Base-by-base conservation (phyloP, 345 rosid species). In the Carallia pectinifolia region DNA sequence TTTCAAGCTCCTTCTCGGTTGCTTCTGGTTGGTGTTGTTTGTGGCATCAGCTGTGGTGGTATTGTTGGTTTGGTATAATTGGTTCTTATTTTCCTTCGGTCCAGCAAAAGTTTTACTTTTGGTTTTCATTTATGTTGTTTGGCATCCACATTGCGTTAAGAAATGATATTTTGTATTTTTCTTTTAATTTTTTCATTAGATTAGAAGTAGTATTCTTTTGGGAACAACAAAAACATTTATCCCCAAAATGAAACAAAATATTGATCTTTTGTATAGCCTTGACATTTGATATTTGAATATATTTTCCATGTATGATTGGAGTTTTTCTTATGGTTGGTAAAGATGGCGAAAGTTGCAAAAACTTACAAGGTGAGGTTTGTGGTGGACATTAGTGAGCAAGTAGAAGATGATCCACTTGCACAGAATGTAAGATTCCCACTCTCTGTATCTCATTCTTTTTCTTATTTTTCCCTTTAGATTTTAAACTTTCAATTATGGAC, bases 281-380 rank as follows among this genome's bases (percentile, higher is more conserved):
- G 50, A 44, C 50, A 44, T 13, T 40, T 50, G 44, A 38, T 31
- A 5, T 34, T 52, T 48, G 10, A 12, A 58, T 52, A 12, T 53
- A 4, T 19, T 56, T 47, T 50, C 52, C 58, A 18, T 56, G 23
- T 27, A 68, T 71, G 64, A 64, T 34, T 62, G 65, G 33, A 44
- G 50, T 30, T 74, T 23, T 79, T 4, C 47, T 53, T 68, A 53
- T 67, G 67, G 58, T 82, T 55, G 33, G 66, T 81, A 81, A 67
- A 92, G 96, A 84, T 90, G 86, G 89, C 80, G 76, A 77, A 70
- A 39, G 91, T 85, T 65, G 85, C 83, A 7, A 81, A 74, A 74
- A 63, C 82, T 74, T 85, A 81, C 75, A 72, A 82, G 17, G 82
- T 74, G 29, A 77, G 56, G 74, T 87, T 92, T 81, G 90, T 90